These are phyloP conservation scores for Acer yangbiense DNA, from an alignment of 345 rosid genomes.

Conservation along the genomic window DNA sequence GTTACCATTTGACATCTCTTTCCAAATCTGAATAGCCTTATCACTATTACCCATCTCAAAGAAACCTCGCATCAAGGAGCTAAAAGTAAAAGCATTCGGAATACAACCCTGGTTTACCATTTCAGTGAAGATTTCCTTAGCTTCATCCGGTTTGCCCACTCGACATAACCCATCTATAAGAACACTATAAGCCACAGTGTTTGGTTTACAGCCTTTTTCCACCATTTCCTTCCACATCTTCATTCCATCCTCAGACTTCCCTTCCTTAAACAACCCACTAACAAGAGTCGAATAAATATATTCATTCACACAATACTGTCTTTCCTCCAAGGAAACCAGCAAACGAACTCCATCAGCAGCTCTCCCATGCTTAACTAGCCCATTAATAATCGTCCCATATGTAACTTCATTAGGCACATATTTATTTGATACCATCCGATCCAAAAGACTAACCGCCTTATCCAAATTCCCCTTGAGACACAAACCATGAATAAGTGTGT, in stretches of 20 bases:
- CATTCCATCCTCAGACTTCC: conserved; percentile 65
- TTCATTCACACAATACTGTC: conserved; percentile 63
- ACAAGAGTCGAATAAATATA: conserved; percentile 70
- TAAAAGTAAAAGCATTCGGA: conserved; percentile 82
- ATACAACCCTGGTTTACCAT: conserved; percentile 61
- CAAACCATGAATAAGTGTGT: conserved; percentile 81
- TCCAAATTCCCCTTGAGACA: conserved; percentile 81
- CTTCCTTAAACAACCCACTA: conserved; percentile 84
- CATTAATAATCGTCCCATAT: conserved; percentile 76
- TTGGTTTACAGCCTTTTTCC: conserved; percentile 56
- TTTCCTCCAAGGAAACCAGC: conserved; percentile 67
- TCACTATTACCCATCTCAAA: conserved; percentile 55
- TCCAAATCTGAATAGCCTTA: conserved; percentile 79
- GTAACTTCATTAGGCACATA: conserved; percentile 84
- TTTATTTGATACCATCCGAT: conserved; percentile 69
- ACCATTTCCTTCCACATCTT: conserved; percentile 60
- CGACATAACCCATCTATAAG: conserved; percentile 77
- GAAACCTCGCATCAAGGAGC: conserved; percentile 88
- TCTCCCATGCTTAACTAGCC: conserved; percentile 75
- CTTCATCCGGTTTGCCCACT: conserved; percentile 72
- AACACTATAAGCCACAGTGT: conserved; percentile 68
- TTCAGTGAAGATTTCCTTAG: conserved; percentile 48
- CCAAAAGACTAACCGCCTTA: conserved; percentile 82
- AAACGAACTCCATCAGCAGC: conserved; percentile 55
- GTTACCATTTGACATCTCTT: conserved; percentile 50